A percentile compares a stretch with the other conserved stretches of the same genome.
phyloP scores from a whole-genome alignment of 2,329 filamentous ascomycete genomes.

The Aspergillus aculeatinus region DNA sequence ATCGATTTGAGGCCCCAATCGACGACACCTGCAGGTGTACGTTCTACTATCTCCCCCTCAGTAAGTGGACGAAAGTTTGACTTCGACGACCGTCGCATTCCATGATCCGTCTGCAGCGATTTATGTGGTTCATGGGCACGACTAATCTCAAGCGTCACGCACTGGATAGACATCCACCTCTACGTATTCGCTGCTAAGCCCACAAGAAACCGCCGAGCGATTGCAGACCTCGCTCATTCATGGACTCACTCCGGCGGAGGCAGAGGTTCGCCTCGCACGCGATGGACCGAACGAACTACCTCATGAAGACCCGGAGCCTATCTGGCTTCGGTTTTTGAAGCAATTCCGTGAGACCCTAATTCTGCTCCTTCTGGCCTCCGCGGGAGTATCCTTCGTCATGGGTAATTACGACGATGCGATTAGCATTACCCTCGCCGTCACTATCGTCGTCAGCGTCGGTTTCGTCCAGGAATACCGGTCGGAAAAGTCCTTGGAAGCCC shows the following conservation, averaged over 20 bases:
- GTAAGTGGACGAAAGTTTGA: constrained; percentile 26
- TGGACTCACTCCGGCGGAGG: constrained; percentile 79
- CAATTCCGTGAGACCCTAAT: constrained; percentile 98
- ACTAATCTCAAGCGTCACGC: constrained; percentile 9
- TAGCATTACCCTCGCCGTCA: constrained; percentile 93
- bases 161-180: constrained; percentile 43
- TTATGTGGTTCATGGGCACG: neutral
- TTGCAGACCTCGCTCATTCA: constrained; percentile 79
- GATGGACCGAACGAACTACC: constrained; percentile 93
- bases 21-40: constrained; percentile 29
- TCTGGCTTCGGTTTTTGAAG: constrained; percentile 93
- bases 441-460: constrained; percentile 92
- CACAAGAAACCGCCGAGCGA: constrained; percentile 72
- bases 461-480: constrained; percentile 98
- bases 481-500: constrained; percentile 92
- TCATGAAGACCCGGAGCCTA: constrained; percentile 85
- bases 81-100: neutral
- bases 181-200: constrained; percentile 65
- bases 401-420: constrained; percentile 93
- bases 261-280: constrained; percentile 72
- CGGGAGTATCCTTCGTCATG: constrained; percentile 81
- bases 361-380: constrained; percentile 83
- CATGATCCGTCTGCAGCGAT: neutral
- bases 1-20: constrained; percentile 31
- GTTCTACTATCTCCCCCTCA: constrained; percentile 31